These are phyloP conservation scores for Nigrograna mackinnonii DNA, from an alignment of 2,329 filamentous ascomycete genomes.

Conservation along the genomic window DNA sequence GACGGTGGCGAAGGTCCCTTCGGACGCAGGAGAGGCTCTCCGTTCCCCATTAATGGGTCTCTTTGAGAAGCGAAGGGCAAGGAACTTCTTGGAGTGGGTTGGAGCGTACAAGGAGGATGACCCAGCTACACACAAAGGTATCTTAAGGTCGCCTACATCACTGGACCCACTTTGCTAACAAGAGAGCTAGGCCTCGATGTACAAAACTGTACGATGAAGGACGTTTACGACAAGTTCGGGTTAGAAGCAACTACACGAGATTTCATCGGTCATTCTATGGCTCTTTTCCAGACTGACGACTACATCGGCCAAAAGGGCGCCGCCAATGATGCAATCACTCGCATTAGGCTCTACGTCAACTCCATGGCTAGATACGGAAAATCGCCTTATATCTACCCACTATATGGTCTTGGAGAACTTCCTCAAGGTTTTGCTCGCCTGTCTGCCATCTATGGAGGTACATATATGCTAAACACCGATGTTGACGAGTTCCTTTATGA, in stretches of 20 bases:
- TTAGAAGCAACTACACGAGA: slow-evolving; percentile 88
- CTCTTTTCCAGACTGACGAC: slow-evolving; percentile 86
- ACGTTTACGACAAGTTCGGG: slow-evolving; percentile 98
- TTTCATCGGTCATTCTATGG: slow-evolving; percentile 98
- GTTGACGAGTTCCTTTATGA: slow-evolving; percentile 90
- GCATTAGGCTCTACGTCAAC: slow-evolving; percentile 95
- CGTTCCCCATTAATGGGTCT: slow-evolving; percentile 94
- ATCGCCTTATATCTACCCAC: slow-evolving; percentile 98
- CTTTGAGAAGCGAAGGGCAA: slow-evolving; percentile 96
- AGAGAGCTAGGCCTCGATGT: slow-evolving; percentile 78
- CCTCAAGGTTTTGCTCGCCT: slow-evolving; percentile 97
- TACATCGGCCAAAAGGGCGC: slow-evolving; percentile 76
- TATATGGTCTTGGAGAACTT: slow-evolving; percentile 95
- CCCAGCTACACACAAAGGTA: slow-evolving; percentile 86
- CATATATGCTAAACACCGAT: slow-evolving; percentile 98
- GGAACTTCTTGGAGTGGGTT: slow-evolving; percentile 96
- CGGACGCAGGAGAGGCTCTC: slow-evolving; percentile 84
- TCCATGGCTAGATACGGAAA: slow-evolving; percentile 97
- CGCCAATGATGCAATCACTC: slow-evolving; percentile 84
- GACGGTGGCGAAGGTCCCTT: slow-evolving; percentile 95
- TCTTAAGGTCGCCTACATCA: slow-evolving; percentile 26
- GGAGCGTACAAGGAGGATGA: slow-evolving; percentile 83
- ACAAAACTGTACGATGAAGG: slow-evolving; percentile 83
- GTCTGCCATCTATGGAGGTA: slow-evolving; percentile 97
- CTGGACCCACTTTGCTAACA: too few species aligned